Base-by-base conservation (phyloP, 169 alveolate genomes). In the Cryptosporidium viatorum region DNA sequence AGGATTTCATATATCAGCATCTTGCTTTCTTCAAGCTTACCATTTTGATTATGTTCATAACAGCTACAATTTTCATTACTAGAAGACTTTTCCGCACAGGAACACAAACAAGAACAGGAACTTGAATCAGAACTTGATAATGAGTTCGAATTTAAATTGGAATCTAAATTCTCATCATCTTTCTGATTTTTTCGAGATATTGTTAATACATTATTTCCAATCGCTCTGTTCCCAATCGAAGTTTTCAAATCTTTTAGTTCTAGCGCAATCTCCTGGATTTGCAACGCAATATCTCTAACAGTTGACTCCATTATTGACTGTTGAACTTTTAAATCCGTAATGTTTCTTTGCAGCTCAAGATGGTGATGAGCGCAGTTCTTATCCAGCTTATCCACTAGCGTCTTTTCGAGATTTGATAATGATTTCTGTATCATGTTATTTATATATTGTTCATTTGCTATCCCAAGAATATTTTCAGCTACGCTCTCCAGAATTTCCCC, bases 251-350 rank as follows among this genome's bases (percentile, higher is more conserved):
- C 89, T 29, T 45, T 80, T 9, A 80, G 16, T 37, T 80, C 89
- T 23, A 31, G 18, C 41, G 75, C 89, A 35, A 80, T 26, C 23
- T 62, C 68, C 55, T 80, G 80, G 14, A 80, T 29, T 37, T 80
- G 74, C 43, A 62, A 31, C 21, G 89, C 89, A 43, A 80, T 80
- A 65, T 80, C 89, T 80, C 29, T 80, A 12, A 80, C 89, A 37
- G 89, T 80, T 48, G 73, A 29, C 18, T 80, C 89, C n/a, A 55
- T 80, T 23, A 80, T 80, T 43, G 89, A 59, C 43, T 80, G 80
- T 35, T 80, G 89, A 23, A 80, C 50, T 65, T 80, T 80, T 33
- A 80, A 21, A 45, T 80, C 89, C 7, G 89, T 80, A 59, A 80
- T 60, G 39, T 65, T 80, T 80, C 89, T 80, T 21, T 80, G 89